A percentile compares a stretch with the other conserved stretches of the same genome.
phyloP scores from a whole-genome alignment of 352 stramenopile species.

The Phytophthora vignae region DNA sequence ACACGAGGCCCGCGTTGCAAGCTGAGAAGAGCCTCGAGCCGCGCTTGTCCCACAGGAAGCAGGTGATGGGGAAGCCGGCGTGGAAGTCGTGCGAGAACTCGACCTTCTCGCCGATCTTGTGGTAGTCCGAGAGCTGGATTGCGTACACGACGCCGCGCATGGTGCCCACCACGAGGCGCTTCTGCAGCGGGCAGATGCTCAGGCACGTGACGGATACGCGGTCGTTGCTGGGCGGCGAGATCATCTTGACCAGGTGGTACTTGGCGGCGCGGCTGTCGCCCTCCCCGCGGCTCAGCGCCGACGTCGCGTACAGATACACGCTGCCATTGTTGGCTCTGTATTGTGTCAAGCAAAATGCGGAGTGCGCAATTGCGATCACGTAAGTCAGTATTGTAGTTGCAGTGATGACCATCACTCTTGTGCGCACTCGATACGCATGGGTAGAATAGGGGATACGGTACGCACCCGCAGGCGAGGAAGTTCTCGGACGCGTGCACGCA shows the following conservation, averaged over 20 bases:
- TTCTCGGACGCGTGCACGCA: slow-evolving; percentile 88
- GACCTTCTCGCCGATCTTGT: slow-evolving; percentile 89
- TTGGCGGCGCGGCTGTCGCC: slow-evolving; percentile 51
- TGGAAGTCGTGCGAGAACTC: slow-evolving; percentile 92
- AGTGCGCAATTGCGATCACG: background rate
- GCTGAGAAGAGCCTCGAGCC: slow-evolving; percentile 82
- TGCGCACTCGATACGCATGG: slow-evolving; percentile 11
- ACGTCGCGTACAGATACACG: slow-evolving; percentile 86
- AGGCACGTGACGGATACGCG: slow-evolving; percentile 77
- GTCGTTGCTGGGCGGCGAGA: slow-evolving; percentile 76
- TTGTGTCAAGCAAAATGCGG: background rate
- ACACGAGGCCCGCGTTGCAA: slow-evolving; percentile 81
- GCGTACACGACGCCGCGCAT: slow-evolving; percentile 84
- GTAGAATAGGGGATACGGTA: slow-evolving; percentile 11
- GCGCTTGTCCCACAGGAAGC: slow-evolving; percentile 81
- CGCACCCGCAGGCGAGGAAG: slow-evolving; percentile 86
- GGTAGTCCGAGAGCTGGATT: slow-evolving; percentile 83
- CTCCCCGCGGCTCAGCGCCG: slow-evolving; percentile 45
- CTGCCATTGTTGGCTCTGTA: slow-evolving; percentile 78
- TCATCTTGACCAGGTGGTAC: slow-evolving; percentile 91
- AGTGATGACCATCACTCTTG: slow-evolving; percentile 2
- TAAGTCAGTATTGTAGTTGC: background rate
- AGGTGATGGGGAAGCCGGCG: slow-evolving; percentile 77
- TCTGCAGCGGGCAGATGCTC: slow-evolving; percentile 84
- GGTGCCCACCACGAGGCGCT: slow-evolving; percentile 83